phyloP scores from a whole-genome alignment of 495 filamentous ascomycete species.

The Podospora pseudopauciseta region DNA sequence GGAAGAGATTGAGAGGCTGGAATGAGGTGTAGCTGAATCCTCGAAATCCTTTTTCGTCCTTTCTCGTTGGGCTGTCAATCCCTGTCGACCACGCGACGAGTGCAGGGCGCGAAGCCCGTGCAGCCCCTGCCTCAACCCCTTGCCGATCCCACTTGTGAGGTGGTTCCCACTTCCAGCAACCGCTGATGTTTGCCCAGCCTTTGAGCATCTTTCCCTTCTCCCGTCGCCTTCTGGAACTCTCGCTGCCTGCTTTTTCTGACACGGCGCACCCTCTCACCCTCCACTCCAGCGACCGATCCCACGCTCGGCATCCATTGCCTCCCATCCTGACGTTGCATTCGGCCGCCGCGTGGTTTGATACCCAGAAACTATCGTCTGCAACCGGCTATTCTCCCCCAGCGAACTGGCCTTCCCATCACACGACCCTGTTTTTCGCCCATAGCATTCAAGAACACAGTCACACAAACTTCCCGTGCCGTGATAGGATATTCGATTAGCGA shows the following conservation, averaged over 20 bases:
- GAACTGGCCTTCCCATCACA: conserved; percentile 1
- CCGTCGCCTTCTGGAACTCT: neutral
- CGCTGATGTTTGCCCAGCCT: conserved; percentile 1
- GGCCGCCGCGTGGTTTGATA: conserved; percentile 27
- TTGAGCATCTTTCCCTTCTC: neutral
- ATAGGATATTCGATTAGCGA: neutral
- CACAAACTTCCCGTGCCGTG: neutral
- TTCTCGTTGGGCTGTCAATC: conserved; percentile 16
- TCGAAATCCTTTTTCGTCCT: conserved; percentile 2
- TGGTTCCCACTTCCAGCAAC: conserved; percentile 12
- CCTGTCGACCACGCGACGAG: conserved; percentile 32
- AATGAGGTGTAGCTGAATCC: neutral
- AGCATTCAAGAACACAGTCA: neutral
- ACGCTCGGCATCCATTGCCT: neutral
- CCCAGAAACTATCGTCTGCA: conserved; percentile 5
- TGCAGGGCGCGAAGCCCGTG: conserved; percentile 10
- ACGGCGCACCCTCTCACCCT: conserved; percentile 4
- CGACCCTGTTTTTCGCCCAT: neutral
- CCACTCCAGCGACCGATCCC: neutral
- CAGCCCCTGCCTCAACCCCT: conserved; percentile 14
- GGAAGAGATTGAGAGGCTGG: neutral
- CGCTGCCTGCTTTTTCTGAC: conserved; percentile 9
- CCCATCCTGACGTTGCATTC: conserved; percentile 23
- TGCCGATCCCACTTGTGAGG: conserved; percentile 27
- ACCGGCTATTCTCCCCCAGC: conserved; percentile 9